These are phyloP conservation scores for Heimioporus retisporus DNA, from an alignment of 1,284 basidiomycete species.

Conservation along the genomic window DNA sequence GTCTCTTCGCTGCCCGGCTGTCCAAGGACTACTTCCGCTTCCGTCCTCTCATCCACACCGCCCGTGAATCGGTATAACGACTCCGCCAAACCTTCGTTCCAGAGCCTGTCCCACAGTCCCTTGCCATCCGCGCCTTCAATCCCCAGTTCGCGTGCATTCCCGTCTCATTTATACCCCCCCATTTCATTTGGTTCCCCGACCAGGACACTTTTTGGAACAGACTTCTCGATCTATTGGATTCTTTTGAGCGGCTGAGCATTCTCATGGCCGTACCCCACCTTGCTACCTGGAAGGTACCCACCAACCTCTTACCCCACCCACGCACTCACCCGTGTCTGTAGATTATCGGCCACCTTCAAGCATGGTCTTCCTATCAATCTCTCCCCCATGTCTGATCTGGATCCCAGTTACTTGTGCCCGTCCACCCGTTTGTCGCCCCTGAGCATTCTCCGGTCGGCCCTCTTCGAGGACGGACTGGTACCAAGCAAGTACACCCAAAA, in stretches of 20 bases:
- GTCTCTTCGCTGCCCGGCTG: slow-evolving; percentile 56
- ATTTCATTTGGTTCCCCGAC: slow-evolving; percentile 64
- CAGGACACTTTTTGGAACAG: slow-evolving; percentile 64
- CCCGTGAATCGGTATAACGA: slow-evolving; percentile 32
- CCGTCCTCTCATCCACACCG: slow-evolving; percentile 25
- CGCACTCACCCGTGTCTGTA: slow-evolving; percentile 33
- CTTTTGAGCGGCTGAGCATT: slow-evolving; percentile 63
- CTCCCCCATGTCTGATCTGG: slow-evolving; percentile 70
- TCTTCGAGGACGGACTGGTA: slow-evolving; percentile 67
- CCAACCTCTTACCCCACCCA: background rate
- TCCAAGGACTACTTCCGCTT: slow-evolving; percentile 38
- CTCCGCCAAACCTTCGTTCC: slow-evolving; percentile 36
- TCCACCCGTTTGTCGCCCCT: slow-evolving; percentile 8
- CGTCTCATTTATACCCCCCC: slow-evolving; percentile 80
- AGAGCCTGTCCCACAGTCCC: slow-evolving; percentile 55
- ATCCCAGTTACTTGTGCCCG: slow-evolving; percentile 56
- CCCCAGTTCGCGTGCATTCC: slow-evolving; percentile 76
- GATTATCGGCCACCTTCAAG: slow-evolving; percentile 61
- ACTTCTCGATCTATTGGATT: slow-evolving; percentile 62
- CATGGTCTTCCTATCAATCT: slow-evolving; percentile 55
- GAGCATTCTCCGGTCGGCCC: slow-evolving; percentile 56
- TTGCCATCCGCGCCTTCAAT: slow-evolving; percentile 71
- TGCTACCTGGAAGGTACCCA: slow-evolving; percentile 69
- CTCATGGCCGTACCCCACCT: slow-evolving; percentile 59
- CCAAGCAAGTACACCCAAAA: slow-evolving; percentile 59